These are phyloP conservation scores for Neltuma alba DNA, from an alignment of 306 rosid species.

Conservation along the genomic window DNA sequence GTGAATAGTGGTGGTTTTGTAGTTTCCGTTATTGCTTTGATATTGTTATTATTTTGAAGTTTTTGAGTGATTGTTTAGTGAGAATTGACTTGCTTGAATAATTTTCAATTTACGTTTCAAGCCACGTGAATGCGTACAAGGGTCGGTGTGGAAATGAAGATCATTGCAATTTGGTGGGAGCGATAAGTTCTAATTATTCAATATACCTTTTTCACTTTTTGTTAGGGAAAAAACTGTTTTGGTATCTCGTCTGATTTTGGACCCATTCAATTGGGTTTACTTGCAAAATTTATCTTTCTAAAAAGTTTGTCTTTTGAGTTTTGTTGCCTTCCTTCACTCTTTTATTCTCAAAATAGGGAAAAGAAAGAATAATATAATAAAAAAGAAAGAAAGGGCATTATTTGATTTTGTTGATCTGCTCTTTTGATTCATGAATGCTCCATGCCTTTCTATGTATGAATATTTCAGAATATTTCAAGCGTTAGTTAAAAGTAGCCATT, in stretches of 20 bases:
- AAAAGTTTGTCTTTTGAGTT: conserved; percentile 1
- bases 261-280: background rate
- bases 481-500: conserved; percentile 1
- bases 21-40: background rate
- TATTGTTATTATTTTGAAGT: background rate
- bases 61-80: background rate
- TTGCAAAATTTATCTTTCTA: background rate
- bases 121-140: conserved; percentile 23
- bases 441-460: background rate
- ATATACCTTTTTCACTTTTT: background rate
- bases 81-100: conserved; percentile 26
- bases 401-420: background rate
- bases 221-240: conserved; percentile 9
- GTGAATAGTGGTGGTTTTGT: conserved; percentile 36
- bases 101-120: conserved; percentile 19
- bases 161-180: background rate
- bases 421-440: background rate
- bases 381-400: too few species aligned
- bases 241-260: background rate
- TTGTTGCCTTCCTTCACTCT: background rate
- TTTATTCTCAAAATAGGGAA: conserved; percentile 5
- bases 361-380: background rate
- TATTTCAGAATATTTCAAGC: background rate
- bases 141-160: conserved; percentile 21
- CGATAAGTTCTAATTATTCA: conserved; percentile 17